Base-by-base conservation (phyloP, 2,329 filamentous ascomycete species). In the Falciphora oryzae region DNA sequence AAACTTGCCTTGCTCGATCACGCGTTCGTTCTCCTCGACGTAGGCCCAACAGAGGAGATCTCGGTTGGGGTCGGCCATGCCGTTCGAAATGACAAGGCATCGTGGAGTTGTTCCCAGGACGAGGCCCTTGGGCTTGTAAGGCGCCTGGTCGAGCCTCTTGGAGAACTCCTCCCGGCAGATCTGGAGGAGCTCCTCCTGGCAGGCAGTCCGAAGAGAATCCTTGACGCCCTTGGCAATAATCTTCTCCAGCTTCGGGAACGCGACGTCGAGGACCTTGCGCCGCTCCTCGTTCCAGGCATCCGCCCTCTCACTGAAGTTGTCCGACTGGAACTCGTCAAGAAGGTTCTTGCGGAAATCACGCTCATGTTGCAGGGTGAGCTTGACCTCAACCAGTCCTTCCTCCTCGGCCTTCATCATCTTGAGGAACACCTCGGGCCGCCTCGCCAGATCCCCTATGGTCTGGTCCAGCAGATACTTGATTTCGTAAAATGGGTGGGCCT, bases 351-450 rank as follows among this genome's bases (percentile, higher is more conserved):
- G 88, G 79, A 97, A 93, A 44, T 89, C 85, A 8, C 89, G 85
- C 70, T 91, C 88, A 64, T 90, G 87, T 70, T 92, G 87, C 74
- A 98, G 84, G 18, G 85, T 85, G 25, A 98, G 85, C 69, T 86
- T 88, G 64, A 99, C 91, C 66, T 96, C 92, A 18, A 99, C 85
- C 1, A 99, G 81, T 2, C 94, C 93, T 74, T 99, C 95, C 71
- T 95, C 90, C 75, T 99, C 95, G 1, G 95, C 95, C 75, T 93
- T 96, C 75, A 98, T 87, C 95, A 99, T 99, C 78, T 96, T 94
- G 65, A 99, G 80, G 74, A 95, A 99, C 31, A 97, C 81, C 68
- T 97, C 93, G 1, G 95, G 95, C 63, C 91, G 88, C 63, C 88
- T 86, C 3, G 92, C 90, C 66, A 98, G 85, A 69, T 95, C 90